Percentiles rank a stretch among this genome's conserved stretches.
phyloP scores from a whole-genome alignment of 345 rosid species.

The Gossypium anomalum region DNA sequence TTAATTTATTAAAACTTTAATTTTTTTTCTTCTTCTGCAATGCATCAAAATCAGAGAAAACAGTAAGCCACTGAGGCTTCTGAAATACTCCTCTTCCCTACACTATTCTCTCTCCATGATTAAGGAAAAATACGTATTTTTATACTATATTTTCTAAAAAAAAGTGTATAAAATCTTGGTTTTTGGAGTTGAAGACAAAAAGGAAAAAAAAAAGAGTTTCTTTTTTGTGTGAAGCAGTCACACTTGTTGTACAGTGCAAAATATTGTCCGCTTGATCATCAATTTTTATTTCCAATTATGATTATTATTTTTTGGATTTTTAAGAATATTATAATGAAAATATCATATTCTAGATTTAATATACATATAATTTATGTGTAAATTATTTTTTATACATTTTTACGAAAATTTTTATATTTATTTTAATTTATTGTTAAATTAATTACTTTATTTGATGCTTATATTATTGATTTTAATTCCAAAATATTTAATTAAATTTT shows the following conservation, averaged over 20 bases:
- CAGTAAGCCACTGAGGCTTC: constrained; percentile 30
- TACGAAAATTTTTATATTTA: too few species aligned
- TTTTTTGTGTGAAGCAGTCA: constrained; percentile 6
- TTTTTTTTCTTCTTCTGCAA: constrained; percentile 6
- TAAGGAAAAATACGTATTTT: constrained; percentile 23
- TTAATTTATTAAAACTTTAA: background rate
- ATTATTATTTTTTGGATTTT: too few species aligned
- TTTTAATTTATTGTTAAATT: too few species aligned
- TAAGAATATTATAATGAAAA: too few species aligned
- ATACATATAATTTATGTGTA: too few species aligned
- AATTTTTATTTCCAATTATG: background rate
- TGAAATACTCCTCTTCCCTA: constrained; percentile 21
- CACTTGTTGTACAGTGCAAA: background rate
- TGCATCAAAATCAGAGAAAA: constrained; percentile 40
- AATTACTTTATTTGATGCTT: too few species aligned
- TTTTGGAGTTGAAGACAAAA: constrained; percentile 1
- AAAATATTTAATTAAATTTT: too few species aligned
- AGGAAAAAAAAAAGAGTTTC: background rate
- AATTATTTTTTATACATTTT: too few species aligned
- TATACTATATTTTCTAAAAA: background rate
- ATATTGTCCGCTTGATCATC: background rate
- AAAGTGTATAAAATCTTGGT: constrained; percentile 18
- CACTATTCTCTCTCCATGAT: constrained; percentile 15
- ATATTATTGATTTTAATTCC: too few species aligned
- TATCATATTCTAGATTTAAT: too few species aligned